A percentile compares a stretch with the other conserved stretches of the same genome.
phyloP scores from a whole-genome alignment of 192 early-diverging fungal species.

The Funneliformis geosporum region DNA sequence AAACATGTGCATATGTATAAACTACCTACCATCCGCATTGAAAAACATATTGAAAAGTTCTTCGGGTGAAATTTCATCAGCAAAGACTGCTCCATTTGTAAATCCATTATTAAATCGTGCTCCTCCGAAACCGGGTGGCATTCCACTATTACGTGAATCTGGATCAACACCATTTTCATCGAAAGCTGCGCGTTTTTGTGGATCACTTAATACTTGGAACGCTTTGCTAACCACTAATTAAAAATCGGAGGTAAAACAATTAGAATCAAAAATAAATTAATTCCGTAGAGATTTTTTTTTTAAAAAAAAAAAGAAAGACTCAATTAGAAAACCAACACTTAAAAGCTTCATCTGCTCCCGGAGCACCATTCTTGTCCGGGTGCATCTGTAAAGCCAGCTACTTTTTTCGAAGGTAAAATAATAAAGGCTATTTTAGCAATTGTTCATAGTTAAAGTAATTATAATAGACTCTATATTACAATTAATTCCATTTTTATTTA shows the following conservation, averaged over 20 bases:
- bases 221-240: constrained; percentile 83
- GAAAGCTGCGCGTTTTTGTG: constrained; percentile 81
- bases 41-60: constrained; percentile 98
- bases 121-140: constrained; percentile 37
- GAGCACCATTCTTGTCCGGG: constrained; percentile 94
- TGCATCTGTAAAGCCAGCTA: constrained; percentile 91
- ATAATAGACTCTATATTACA: too few species aligned
- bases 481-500: too few species aligned
- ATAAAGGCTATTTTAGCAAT: background rate
- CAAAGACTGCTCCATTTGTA: constrained; percentile 41
- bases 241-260: background rate
- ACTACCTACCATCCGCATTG: constrained; percentile 53
- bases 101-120: constrained; percentile 43
- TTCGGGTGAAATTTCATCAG: constrained; percentile 85
- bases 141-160: constrained; percentile 44
- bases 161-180: constrained; percentile 82
- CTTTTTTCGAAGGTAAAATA: constrained; percentile 19
- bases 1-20: background rate
- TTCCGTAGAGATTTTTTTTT: background rate
- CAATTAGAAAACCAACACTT: constrained; percentile 61
- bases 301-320: background rate
- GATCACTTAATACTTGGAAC: constrained; percentile 84
- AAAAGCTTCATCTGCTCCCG: constrained; percentile 95
- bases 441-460: too few species aligned
- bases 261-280: background rate